Evolutionary conservation across 345 rosid species (phyloP).

Genomic region (Kernera saxatilis): DNA sequence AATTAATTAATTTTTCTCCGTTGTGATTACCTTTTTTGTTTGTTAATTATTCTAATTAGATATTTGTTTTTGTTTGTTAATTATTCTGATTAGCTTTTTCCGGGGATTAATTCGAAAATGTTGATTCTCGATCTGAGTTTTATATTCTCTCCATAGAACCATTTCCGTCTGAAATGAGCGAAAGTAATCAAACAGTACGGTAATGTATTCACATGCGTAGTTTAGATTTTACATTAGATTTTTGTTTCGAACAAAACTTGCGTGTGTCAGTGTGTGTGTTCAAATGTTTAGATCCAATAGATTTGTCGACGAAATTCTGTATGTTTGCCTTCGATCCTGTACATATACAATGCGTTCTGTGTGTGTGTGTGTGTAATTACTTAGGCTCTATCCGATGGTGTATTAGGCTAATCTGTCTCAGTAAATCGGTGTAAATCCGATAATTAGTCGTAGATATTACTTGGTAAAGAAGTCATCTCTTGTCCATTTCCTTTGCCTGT

Average conservation of each 20-base stretch:
- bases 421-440: neutral
- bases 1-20: neutral
- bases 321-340: neutral
- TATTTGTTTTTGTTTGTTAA: neutral
- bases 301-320: neutral
- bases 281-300: constrained; percentile 1
- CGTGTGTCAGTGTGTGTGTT: neutral
- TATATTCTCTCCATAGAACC: neutral
- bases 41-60: neutral
- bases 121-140: constrained; percentile 1
- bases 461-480: constrained; percentile 11
- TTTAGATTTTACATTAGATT: neutral
- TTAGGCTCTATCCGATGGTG: neutral
- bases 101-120: neutral
- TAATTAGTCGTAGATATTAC: neutral
- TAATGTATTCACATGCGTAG: neutral
- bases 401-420: neutral
- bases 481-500: neutral
- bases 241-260: neutral
- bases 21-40: neutral
- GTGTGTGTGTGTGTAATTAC: neutral
- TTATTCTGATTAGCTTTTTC: neutral
- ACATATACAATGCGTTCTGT: neutral
- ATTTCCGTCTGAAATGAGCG: neutral
- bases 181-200: neutral